Evolutionary conservation across 2,329 filamentous ascomycete species (phyloP).

Genomic region (Aureobasidium mangrovei): DNA sequence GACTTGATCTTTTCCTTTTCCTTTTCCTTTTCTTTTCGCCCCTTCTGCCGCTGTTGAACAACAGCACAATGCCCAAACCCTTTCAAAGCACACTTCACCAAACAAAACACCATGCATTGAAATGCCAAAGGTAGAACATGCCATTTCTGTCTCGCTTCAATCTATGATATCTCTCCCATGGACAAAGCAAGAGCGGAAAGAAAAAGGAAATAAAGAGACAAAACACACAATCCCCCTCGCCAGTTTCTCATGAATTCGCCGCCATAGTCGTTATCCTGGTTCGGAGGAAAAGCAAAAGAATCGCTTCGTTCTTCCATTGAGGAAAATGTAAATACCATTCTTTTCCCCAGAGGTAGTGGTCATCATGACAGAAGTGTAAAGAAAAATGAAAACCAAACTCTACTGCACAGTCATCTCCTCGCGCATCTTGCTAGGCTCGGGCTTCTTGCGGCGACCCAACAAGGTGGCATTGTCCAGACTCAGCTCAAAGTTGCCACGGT

Average conservation of each 20-base stretch:
- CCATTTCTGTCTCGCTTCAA: conserved; percentile 6
- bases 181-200: too few relatives aligned
- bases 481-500: conserved; percentile 82
- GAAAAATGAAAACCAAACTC: background rate
- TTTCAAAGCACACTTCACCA: too few relatives aligned
- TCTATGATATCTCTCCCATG: background rate
- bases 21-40: too few relatives aligned
- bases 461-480: conserved; percentile 86
- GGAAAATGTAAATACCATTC: background rate
- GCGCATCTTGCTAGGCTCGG: conserved; percentile 36
- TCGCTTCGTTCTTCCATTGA: background rate
- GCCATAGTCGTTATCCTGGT: conserved; percentile 6
- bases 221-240: background rate
- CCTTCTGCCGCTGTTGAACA: too few relatives aligned
- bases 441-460: conserved; percentile 60
- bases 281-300: background rate
- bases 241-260: conserved; percentile 4
- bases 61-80: too few relatives aligned
- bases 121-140: conserved; percentile 1
- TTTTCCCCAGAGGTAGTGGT: background rate
- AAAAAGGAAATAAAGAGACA: background rate
- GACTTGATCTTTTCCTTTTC: too few relatives aligned
- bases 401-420: conserved; percentile 29
- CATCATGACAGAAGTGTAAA: background rate
- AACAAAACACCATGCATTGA: background rate